Percentiles rank a stretch among this genome's conserved stretches.
Conservation (phyloP, 345 rosid genomes). For the Ricinus communis region DNA sequence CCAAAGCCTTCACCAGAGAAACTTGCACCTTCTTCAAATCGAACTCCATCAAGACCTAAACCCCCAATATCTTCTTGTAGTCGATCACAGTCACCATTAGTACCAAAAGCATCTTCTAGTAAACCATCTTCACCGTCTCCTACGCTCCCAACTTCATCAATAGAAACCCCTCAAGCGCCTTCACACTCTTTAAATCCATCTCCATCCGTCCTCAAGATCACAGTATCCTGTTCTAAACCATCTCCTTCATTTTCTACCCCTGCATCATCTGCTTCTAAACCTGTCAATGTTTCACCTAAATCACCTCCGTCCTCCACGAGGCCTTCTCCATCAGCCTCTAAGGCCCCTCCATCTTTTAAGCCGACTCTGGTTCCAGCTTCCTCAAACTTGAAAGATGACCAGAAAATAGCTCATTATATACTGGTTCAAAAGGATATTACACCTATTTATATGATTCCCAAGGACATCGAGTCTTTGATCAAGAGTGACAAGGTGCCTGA, state of each 20-base stretch:
- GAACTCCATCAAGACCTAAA: not conserved
- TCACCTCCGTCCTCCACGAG: slow-evolving; percentile 1
- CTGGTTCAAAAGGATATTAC: slow-evolving; percentile 11
- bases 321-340: not conserved
- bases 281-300: slow-evolving; percentile 2
- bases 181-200: too few relatives aligned
- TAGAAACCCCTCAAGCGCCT: too few relatives aligned
- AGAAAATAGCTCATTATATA: not conserved
- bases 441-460: slow-evolving; percentile 31
- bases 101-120: too few relatives aligned
- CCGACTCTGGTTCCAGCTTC: slow-evolving; percentile 17
- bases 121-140: too few relatives aligned
- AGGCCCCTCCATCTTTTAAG: slow-evolving; percentile 12
- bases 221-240: not conserved
- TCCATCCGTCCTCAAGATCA: too few relatives aligned
- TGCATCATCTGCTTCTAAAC: slow-evolving; percentile 1
- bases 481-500: slow-evolving; percentile 27
- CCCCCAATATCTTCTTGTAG: not conserved
- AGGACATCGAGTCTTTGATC: slow-evolving; percentile 22
- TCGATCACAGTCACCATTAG: too few relatives aligned
- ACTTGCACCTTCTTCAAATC: not conserved
- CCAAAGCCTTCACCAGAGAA: not conserved
- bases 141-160: too few relatives aligned
- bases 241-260: not conserved
- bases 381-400: not conserved